Base-by-base conservation (phyloP, 2,329 filamentous ascomycete genomes). In the Aspergillaceae sp. region DNA sequence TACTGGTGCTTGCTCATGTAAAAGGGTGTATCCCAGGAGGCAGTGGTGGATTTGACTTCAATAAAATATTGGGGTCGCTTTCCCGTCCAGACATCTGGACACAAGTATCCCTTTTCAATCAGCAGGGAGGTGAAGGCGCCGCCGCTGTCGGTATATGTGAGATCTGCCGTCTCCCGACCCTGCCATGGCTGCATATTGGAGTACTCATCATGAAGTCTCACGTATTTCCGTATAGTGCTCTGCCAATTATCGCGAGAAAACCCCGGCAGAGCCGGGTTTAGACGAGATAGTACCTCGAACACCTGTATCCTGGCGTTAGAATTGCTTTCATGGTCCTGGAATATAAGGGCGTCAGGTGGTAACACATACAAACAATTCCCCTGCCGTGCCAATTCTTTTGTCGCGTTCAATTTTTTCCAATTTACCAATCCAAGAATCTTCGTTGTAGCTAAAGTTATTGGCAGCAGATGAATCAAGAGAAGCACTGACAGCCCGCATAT, bases 11-110 rank as follows among this genome's bases (percentile, higher is more conserved):
- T 64, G 51, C 71, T 76, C 62, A 77, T 68, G 41, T 59, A 77
- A 45, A 78, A 76, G 0, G 68, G 63, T 4, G 64, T 68, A 2
- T 63, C 56, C 38, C 60, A 67, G 1, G 51, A 41, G 1, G 56
- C 55, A 0, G 66, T 69, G 0, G 74, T 77, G 1, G 73, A 66
- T 53, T 78, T 78, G 33, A 78, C 75, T 46, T 78, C 76, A 2
- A 78, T 68, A 26, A 67, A 70, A 51, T 75, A 78, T 30, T 62
- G 51, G 1, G 66, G 72, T 3, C 42, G 42, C 47, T 49, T 7
- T 40, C 53, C 7, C 35, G 29, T 63, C 66, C 50, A 52, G 10
- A 19, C 19, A 9, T 45, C 42, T n/a, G 36, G 29, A n/a, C 29
- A 28, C 27, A 52, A 34, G 29, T 51, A 50, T 2, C 44, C 44